Base-by-base conservation (phyloP, 441 rosid species). In the Erodium trifolium region DNA sequence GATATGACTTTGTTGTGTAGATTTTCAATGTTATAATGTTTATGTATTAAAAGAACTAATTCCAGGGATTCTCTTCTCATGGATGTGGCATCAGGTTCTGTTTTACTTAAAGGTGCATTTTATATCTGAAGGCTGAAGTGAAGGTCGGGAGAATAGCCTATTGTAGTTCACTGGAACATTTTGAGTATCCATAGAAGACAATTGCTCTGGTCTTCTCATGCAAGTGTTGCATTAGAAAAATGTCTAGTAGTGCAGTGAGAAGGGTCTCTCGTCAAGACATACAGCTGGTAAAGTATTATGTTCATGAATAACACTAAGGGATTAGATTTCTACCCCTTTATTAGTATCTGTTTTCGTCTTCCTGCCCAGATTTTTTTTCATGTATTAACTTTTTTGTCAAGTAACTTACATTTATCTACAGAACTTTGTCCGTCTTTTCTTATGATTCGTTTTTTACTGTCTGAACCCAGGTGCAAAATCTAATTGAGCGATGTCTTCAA, bases 401-500 rank as follows among this genome's bases (percentile, higher is more conserved):
- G 11, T 27, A 10, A 60, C 37, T 62, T 37, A 23, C 13, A 47
- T 47, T 47, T 47, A 47, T 47, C 5, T 12, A 11, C 3, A 47
- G 55, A 47, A 23, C 34, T 23, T 62, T 4, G 55, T 27, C 65
- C 23, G 14, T 13, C 2, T 23, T 23, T 60, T 19, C 23, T 16
- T 64, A 53, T 17, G 13, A 47, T 12, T 47, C 55, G 12, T 2
- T 13, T 47, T 47, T 72, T 12, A 2, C 67, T 72, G n/a, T 72
- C 64, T 72, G 41, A 64, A 79, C 10, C 73, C 86, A 95, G 99
- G 99, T 95, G 75, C 98, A 92, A 80, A 92, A 90, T 86, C 91
- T 92, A 35, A 95, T 95, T 66, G 98, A 95, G 75, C 79, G 97
- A 53, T 95, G 99, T 59, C 97, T 95, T 70, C 99, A 92, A 35